A percentile compares a stretch with the other conserved stretches of the same genome.
Evolutionary conservation across 768 basidiomycete genomes (phyloP).

Genomic region (Krasilnikovozyma curviuscula): DNA sequence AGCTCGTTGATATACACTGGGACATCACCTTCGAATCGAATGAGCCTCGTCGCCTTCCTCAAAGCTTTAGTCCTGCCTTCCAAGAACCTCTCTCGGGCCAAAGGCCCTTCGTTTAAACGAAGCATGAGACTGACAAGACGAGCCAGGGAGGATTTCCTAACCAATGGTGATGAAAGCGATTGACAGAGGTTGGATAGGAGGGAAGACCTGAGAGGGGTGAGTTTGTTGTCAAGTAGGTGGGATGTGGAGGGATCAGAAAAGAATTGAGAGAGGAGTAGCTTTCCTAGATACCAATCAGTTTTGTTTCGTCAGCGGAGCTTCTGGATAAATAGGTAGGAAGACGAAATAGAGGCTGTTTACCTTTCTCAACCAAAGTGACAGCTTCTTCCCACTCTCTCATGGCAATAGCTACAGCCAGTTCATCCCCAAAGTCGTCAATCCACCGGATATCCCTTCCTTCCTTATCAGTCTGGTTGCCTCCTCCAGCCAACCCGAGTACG

Average conservation of each 20-base stretch:
- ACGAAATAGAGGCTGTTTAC: conserved; percentile 27
- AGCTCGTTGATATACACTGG: conserved; percentile 69
- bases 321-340: not conserved
- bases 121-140: conserved; percentile 51
- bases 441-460: conserved; percentile 65
- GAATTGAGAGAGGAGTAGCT: not conserved
- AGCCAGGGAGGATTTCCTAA: conserved; percentile 57
- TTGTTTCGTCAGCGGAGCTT: not conserved
- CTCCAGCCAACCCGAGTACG: conserved; percentile 31
- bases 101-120: conserved; percentile 53
- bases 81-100: conserved; percentile 67
- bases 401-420: conserved; percentile 76
- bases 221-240: conserved; percentile 37
- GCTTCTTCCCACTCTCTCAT: conserved; percentile 75
- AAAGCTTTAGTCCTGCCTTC: conserved; percentile 56
- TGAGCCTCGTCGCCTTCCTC: conserved; percentile 57
- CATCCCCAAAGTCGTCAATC: conserved; percentile 77
- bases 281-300: no score
- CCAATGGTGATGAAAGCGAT: conserved; percentile 51
- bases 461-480: conserved; percentile 45
- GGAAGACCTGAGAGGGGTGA: conserved; percentile 45
- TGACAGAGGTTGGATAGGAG: conserved; percentile 51
- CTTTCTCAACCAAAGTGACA: conserved; percentile 64
- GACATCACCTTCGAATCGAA: conserved; percentile 76
- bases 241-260: not conserved